phyloP scores from a whole-genome alignment of 2,329 filamentous ascomycete species.

The Chaetoscypha palmicola region DNA sequence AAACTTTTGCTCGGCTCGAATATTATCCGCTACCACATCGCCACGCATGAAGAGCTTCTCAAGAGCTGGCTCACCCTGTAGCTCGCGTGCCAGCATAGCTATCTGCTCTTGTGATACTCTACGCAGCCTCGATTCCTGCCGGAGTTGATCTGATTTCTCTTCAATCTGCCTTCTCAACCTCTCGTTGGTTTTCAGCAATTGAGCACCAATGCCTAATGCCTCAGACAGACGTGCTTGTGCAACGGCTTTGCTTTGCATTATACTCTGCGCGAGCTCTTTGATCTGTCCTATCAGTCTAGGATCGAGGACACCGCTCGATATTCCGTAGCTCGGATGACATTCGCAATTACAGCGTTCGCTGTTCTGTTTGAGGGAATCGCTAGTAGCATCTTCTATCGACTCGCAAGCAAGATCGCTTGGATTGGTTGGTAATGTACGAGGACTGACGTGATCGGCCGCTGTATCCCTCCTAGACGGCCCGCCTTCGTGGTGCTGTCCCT shows the following conservation, averaged over 20 bases:
- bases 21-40: conserved; percentile 1
- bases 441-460: background rate
- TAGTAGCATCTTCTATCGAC: background rate
- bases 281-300: background rate
- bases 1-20: conserved; percentile 3
- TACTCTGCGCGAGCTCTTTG: background rate
- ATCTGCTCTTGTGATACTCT: conserved; percentile 1
- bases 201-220: background rate
- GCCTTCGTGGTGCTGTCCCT: background rate
- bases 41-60: background rate
- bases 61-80: background rate
- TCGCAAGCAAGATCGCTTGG: background rate
- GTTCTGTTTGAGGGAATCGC: background rate
- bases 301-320: background rate
- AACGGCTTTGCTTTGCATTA: background rate
- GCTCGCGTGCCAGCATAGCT: background rate
- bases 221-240: background rate
- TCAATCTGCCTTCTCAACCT: background rate
- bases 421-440: background rate
- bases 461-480: background rate
- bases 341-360: background rate
- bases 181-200: background rate
- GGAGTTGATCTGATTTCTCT: background rate
- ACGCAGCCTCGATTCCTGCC: background rate
- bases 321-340: background rate